Evolutionary conservation across 1,284 basidiomycete genomes (phyloP).

Genomic region (Ganoderma lucidum): DNA sequence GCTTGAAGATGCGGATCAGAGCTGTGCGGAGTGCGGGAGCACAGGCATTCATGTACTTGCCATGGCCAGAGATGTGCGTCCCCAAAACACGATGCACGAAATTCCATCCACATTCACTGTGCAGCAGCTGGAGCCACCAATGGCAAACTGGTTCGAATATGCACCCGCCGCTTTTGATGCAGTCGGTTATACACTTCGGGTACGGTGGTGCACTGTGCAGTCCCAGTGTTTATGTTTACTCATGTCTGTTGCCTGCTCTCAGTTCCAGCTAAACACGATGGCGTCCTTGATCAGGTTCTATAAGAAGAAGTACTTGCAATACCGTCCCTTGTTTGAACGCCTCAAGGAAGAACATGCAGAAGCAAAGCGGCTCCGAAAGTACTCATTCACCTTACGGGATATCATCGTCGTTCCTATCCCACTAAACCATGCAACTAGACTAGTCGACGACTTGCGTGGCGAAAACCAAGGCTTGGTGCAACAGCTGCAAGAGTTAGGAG

Average conservation of each 20-base stretch:
- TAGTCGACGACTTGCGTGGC: conserved; percentile 54
- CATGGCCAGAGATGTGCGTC: conserved; percentile 72
- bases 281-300: conserved; percentile 70
- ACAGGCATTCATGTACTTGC: conserved; percentile 72
- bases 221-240: neutral
- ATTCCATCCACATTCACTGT: neutral
- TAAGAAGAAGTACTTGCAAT: conserved; percentile 59
- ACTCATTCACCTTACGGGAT: conserved; percentile 13
- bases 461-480: conserved; percentile 59
- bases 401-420: conserved; percentile 2
- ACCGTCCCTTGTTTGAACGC: conserved; percentile 58
- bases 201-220: conserved; percentile 40
- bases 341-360: conserved; percentile 50
- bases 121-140: conserved; percentile 73
- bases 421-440: conserved; percentile 11
- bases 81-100: neutral
- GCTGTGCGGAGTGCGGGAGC: conserved; percentile 70
- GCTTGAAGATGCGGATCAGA: conserved; percentile 68
- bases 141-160: conserved; percentile 80
- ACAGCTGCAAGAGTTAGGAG: conserved; percentile 39
- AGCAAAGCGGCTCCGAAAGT: conserved; percentile 62
- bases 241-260: neutral
- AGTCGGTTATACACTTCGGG: conserved; percentile 71
- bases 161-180: conserved; percentile 67
- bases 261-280: conserved; percentile 85